Evolutionary conservation across 306 rosid species (phyloP).

Genomic region (Parietaria judaica): DNA sequence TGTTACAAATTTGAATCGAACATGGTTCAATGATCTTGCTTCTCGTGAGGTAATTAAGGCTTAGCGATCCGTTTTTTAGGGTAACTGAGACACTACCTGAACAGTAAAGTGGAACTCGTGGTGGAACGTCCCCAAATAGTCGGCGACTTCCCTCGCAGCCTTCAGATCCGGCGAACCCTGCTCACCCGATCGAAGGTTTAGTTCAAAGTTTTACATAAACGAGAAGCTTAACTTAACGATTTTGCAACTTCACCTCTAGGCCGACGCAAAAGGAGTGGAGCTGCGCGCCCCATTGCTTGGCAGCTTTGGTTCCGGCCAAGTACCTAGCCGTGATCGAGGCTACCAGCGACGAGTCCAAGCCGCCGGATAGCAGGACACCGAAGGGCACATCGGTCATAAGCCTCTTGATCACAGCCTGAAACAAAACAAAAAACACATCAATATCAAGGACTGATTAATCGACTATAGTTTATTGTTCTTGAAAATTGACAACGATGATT

Average conservation of each 20-base stretch:
- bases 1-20: conserved; percentile 12
- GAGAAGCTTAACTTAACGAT: not conserved
- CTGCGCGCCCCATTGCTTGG: conserved; percentile 90
- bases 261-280: conserved; percentile 95
- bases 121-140: conserved; percentile 79
- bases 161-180: conserved; percentile 98
- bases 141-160: conserved; percentile 94
- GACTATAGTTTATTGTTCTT: too few relatives aligned
- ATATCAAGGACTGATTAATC: too few relatives aligned
- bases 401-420: conserved; percentile 85
- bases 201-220: not conserved
- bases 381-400: conserved; percentile 98
- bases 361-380: conserved; percentile 88
- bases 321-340: conserved; percentile 92
- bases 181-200: conserved; percentile 6
- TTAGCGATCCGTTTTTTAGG: not conserved
- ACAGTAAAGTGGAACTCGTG: conserved; percentile 85
- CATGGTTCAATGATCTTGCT: not conserved
- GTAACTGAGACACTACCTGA: conserved; percentile 40
- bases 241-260: conserved; percentile 45
- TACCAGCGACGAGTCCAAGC: conserved; percentile 87
- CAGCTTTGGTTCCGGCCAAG: conserved; percentile 69
- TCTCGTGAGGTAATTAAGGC: too few relatives aligned
- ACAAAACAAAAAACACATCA: not conserved
- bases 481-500: not conserved